phyloP scores from a whole-genome alignment of 2,329 filamentous ascomycete genomes.

The Ophiobolus disseminans region DNA sequence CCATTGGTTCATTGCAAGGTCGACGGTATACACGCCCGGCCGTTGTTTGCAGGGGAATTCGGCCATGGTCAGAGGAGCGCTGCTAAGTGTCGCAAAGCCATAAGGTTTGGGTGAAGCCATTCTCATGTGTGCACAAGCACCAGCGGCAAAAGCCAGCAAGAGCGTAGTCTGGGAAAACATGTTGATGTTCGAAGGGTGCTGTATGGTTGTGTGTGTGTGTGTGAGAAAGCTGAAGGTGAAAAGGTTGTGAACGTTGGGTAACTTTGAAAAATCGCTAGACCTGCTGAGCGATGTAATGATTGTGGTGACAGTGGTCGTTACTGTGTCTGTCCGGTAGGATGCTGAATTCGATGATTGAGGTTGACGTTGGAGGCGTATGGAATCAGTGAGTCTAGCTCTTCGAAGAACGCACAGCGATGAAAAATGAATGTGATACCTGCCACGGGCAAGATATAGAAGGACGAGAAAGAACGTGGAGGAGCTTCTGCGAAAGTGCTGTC shows the following conservation, averaged over 20 bases:
- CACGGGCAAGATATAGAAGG: conserved; percentile 43
- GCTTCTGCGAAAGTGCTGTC: conserved; percentile 32
- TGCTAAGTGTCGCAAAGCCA: conserved; percentile 57
- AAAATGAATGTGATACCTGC: conserved; percentile 46
- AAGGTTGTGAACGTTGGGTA: conserved; percentile 27
- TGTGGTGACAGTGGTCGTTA: conserved; percentile 21
- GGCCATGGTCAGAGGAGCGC: conserved; percentile 66
- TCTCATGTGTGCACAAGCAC: conserved; percentile 76
- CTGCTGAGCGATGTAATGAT: conserved; percentile 44
- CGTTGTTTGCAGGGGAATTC: conserved; percentile 85
- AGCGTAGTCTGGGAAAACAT: conserved; percentile 61
- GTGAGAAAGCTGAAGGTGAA: no score
- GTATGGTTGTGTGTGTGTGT: no score
- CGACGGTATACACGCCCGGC: conserved; percentile 59
- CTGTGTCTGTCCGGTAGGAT: conserved; percentile 15
- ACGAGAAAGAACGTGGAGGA: conserved; percentile 25
- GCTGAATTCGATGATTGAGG: conserved; percentile 8
- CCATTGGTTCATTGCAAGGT: conserved; percentile 65
- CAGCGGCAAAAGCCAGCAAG: conserved; percentile 62
- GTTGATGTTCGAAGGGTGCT: no score
- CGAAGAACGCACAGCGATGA: conserved; percentile 20
- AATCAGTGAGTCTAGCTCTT: conserved; percentile 33
- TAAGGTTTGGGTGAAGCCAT: conserved; percentile 75
- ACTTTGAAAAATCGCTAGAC: conserved; percentile 45
- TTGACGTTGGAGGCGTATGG: conserved; percentile 2